Conservation (phyloP, 106 monocot genomes). For the Dactylorhiza incarnata region DNA sequence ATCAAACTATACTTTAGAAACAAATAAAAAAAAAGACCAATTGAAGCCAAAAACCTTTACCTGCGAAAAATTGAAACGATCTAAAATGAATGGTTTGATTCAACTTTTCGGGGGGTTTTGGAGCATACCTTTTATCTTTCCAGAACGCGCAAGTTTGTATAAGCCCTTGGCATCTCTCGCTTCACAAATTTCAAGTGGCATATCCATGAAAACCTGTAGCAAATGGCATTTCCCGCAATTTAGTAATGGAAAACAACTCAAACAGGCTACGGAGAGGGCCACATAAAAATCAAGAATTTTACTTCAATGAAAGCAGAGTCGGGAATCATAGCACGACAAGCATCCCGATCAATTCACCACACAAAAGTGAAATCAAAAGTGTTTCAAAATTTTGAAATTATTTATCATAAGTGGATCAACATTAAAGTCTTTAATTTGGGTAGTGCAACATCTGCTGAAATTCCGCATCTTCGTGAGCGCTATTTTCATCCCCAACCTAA, state of each 20-base stretch:
- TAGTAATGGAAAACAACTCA: not conserved
- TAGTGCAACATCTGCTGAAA: no score
- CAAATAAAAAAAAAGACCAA: no score
- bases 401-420: no score
- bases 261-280: not conserved
- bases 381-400: no score
- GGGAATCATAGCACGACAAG: constrained; percentile 70
- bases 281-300: constrained; percentile 5
- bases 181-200: constrained; percentile 81
- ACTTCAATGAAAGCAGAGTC: constrained; percentile 79
- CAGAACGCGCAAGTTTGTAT: constrained; percentile 81
- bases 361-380: no score
- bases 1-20: no score
- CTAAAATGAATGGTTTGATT: not conserved
- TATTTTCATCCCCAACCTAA: no score
- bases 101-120: not conserved
- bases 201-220: constrained; percentile 73
- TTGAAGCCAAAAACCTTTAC: not conserved
- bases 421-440: no score
- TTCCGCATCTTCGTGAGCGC: no score
- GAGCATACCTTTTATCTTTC: constrained; percentile 76
- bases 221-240: not conserved
- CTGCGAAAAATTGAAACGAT: not conserved
- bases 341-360: constrained; percentile 75
- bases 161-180: constrained; percentile 82